phyloP scores from a whole-genome alignment of 1,139 yeast species.

The Geotrichum aggregatum region DNA sequence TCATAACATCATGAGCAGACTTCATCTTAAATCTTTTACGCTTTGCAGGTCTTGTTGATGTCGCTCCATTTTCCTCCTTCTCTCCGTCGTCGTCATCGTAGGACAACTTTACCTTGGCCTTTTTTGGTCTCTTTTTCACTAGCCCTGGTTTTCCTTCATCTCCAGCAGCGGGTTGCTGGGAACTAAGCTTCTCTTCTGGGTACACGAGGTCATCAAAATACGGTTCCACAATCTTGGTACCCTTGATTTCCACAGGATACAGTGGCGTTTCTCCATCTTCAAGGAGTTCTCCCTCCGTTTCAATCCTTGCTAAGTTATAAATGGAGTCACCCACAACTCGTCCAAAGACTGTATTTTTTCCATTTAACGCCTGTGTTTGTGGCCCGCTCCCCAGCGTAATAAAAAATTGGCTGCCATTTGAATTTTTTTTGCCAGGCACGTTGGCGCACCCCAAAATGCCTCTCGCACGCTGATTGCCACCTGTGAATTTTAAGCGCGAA shows the following conservation, averaged over 20 bases:
- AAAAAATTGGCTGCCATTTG: slow-evolving; percentile 50
- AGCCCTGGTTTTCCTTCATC: slow-evolving; percentile 23
- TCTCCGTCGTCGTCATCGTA: slow-evolving; percentile 28
- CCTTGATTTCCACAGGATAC: slow-evolving; percentile 49
- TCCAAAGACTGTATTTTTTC: slow-evolving; percentile 57
- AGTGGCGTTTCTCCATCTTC: slow-evolving; percentile 50
- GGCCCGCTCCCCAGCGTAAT: slow-evolving; percentile 50
- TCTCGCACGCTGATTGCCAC: slow-evolving; percentile 33
- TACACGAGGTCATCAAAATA: slow-evolving; percentile 49
- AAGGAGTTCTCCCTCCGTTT: slow-evolving; percentile 24
- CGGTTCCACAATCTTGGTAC: slow-evolving; percentile 45
- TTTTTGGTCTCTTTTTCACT: slow-evolving; percentile 27
- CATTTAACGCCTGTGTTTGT: slow-evolving; percentile 39
- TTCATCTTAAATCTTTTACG: slow-evolving; percentile 16
- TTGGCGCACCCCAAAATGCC: slow-evolving; percentile 57
- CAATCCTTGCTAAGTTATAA: slow-evolving; percentile 51
- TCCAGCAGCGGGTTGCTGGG: slow-evolving; percentile 9
- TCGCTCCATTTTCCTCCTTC: slow-evolving; percentile 15
- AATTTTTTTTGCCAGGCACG: slow-evolving; percentile 31
- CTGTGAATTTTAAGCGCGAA: slow-evolving; percentile 50
- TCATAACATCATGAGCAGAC: slow-evolving; percentile 15
- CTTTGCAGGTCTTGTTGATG: slow-evolving; percentile 11
- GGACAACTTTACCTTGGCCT: slow-evolving; percentile 31
- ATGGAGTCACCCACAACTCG: slow-evolving; percentile 58
- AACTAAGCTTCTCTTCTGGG: slow-evolving; percentile 18